Percentiles rank a stretch among this genome's conserved stretches.
Evolutionary conservation across 345 rosid genomes (phyloP).

Genomic region (Corchorus capsularis): DNA sequence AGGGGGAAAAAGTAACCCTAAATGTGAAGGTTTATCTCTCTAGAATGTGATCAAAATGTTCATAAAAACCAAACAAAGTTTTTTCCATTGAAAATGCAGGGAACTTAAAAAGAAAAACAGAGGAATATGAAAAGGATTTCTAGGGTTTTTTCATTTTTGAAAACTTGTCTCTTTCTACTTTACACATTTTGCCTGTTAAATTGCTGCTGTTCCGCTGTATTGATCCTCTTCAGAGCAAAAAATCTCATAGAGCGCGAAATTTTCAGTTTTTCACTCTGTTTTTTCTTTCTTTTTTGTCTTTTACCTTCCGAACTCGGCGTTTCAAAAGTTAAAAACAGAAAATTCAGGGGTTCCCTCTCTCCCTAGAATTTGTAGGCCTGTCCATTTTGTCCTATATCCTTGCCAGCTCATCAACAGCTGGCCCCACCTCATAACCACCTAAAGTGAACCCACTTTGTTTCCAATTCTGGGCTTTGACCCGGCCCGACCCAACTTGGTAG

Average conservation of each 20-base stretch:
- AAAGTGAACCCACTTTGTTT: neutral
- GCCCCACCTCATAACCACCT: neutral
- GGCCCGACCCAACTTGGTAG: neutral
- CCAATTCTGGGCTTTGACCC: neutral
- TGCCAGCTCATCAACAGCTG: neutral
- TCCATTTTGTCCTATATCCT: neutral
- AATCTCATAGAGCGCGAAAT: no score
- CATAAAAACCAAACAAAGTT: neutral
- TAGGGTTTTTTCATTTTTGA: neutral
- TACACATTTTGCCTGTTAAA: no score
- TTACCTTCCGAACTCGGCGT: neutral
- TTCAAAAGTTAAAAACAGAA: neutral
- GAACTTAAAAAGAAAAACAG: no score
- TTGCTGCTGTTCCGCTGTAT: no score
- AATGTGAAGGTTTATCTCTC: no score
- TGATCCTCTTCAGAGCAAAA: no score
- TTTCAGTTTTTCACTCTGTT: neutral
- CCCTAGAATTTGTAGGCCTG: neutral
- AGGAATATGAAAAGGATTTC: no score
- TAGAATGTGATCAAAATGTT: no score
- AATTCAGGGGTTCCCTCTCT: neutral
- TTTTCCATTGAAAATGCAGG: neutral
- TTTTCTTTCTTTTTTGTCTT: neutral
- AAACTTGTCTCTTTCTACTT: no score
- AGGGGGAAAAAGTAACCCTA: no score